Evolutionary conservation across 225 moss, liverwort and hornwort species (phyloP).

Genomic region (Climacium dendroides): DNA sequence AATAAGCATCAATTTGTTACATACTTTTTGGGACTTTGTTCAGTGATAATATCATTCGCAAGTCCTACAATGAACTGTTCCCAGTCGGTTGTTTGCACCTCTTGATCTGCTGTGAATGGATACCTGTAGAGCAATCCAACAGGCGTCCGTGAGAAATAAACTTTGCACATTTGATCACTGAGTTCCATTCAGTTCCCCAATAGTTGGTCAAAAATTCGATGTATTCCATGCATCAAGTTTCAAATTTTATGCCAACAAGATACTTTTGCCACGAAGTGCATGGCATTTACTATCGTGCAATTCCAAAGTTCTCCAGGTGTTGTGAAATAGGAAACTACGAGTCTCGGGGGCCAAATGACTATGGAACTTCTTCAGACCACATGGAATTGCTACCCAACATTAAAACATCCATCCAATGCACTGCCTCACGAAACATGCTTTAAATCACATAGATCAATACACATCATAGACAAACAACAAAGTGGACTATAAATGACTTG

Average conservation of each 20-base stretch:
- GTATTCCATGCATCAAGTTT: background rate
- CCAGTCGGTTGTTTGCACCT: slow-evolving; percentile 78
- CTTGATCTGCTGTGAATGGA: slow-evolving; percentile 65
- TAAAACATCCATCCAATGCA: background rate
- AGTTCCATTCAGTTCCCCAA: background rate
- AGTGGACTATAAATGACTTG: background rate
- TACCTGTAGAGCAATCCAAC: slow-evolving; percentile 29
- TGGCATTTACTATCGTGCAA: background rate
- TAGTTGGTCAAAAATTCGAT: background rate
- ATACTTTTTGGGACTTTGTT: slow-evolving; percentile 87
- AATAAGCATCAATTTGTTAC: background rate
- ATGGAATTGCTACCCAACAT: background rate
- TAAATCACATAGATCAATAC: background rate
- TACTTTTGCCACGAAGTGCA: background rate
- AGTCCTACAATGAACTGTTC: slow-evolving; percentile 70
- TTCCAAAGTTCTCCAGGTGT: background rate
- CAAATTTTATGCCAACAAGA: background rate
- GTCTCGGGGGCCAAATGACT: background rate
- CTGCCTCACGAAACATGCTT: background rate
- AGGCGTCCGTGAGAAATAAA: background rate
- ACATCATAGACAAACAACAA: background rate
- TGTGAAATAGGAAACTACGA: background rate
- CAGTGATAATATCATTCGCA: slow-evolving; percentile 67
- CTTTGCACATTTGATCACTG: background rate
- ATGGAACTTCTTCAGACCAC: background rate